Conservation (phyloP, 2,329 filamentous ascomycete genomes). For the Xylariaceae sp. region DNA sequence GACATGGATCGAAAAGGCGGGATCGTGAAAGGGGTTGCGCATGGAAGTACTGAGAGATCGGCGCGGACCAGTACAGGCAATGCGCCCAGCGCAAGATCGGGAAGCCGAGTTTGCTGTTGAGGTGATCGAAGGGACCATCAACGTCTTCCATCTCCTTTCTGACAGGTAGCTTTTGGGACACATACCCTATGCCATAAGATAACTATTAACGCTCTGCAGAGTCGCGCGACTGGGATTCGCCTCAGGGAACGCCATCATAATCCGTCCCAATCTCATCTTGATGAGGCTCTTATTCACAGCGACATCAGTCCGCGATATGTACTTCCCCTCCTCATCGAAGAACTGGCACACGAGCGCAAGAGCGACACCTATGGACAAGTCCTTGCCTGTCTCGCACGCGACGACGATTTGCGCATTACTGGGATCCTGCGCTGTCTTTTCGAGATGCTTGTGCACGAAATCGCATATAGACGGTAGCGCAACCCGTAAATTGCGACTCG, state of each 20-base stretch:
- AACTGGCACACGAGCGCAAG: constrained; percentile 72
- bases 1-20: no score
- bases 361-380: constrained; percentile 72
- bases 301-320: constrained; percentile 7
- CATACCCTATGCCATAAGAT: constrained; percentile 57
- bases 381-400: constrained; percentile 70
- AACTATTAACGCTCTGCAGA: constrained; percentile 86
- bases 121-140: no score
- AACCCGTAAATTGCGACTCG: constrained; percentile 73
- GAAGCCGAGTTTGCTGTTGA: no score
- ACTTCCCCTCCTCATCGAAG: constrained; percentile 57
- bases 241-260: constrained; percentile 72
- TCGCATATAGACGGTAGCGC: constrained; percentile 59
- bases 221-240: constrained; percentile 81
- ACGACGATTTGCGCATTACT: constrained; percentile 43
- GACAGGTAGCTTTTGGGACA: not conserved
- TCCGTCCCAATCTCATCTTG: constrained; percentile 70
- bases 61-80: no score
- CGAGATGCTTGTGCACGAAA: constrained; percentile 46
- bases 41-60: no score
- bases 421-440: not conserved
- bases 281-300: constrained; percentile 69
- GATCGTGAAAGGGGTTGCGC: no score
- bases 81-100: no score
- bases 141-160: not conserved